Evolutionary conservation across 2,329 filamentous ascomycete species (phyloP).

Genomic region (Exophiala phaeomuriformis): DNA sequence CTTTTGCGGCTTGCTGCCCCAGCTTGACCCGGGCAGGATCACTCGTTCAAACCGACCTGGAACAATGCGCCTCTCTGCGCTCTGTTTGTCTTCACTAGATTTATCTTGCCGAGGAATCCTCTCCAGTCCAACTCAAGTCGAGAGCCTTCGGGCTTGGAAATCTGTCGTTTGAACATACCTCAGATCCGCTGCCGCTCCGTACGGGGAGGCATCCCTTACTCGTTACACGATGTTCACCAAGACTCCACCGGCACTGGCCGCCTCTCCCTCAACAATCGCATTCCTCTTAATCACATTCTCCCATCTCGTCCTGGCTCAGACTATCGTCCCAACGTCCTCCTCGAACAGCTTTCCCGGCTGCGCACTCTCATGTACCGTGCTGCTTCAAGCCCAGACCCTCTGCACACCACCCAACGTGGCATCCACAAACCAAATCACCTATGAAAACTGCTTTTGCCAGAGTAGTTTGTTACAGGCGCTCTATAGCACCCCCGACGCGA

Average conservation of each 20-base stretch:
- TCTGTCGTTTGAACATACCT: slow-evolving; percentile 2
- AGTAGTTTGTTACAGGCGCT: slow-evolving; percentile 54
- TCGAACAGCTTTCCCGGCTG: slow-evolving; percentile 54
- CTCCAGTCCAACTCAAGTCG: too few species aligned
- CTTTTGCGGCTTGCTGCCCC: too few species aligned
- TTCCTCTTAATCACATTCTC: slow-evolving; percentile 26
- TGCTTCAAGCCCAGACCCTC: slow-evolving; percentile 63
- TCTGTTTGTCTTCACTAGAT: too few species aligned
- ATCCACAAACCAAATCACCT: slow-evolving; percentile 45
- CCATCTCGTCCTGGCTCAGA: slow-evolving; percentile 25
- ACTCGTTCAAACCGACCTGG: too few species aligned
- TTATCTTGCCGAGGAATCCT: too few species aligned
- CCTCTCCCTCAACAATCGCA: slow-evolving; percentile 17
- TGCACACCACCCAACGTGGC: slow-evolving; percentile 57
- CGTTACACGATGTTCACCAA: slow-evolving; percentile 17
- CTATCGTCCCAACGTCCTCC: slow-evolving; percentile 34
- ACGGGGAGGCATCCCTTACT: slow-evolving; percentile 3
- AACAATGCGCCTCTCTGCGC: too few species aligned
- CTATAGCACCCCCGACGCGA: slow-evolving; percentile 48
- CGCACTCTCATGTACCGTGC: slow-evolving; percentile 51
- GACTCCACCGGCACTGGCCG: background rate
- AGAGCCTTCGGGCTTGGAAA: background rate
- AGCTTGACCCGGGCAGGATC: too few species aligned
- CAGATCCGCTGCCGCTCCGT: background rate
- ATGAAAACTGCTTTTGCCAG: slow-evolving; percentile 67